A percentile compares a stretch with the other conserved stretches of the same genome.
Conservation (phyloP, 2,329 filamentous ascomycete species). For the Aspergillus sp. region DNA sequence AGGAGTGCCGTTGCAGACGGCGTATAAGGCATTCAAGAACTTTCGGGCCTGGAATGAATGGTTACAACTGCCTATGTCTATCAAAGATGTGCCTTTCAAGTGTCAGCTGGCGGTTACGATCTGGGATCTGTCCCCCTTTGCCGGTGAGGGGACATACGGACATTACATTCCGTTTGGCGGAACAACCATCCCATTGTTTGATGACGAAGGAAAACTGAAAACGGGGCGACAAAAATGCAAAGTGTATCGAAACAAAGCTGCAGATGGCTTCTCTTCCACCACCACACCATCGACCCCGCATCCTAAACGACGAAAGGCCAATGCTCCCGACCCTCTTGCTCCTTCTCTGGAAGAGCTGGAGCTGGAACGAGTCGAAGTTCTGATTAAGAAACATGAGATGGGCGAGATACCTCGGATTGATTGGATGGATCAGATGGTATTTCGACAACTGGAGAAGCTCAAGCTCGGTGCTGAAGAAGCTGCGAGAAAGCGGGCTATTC, state of each 20-base stretch:
- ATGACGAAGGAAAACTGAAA: slow-evolving; percentile 82
- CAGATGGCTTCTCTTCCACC: slow-evolving; percentile 77
- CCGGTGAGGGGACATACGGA: slow-evolving; percentile 62
- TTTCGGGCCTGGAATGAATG: slow-evolving; percentile 84
- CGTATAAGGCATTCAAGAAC: slow-evolving; percentile 84
- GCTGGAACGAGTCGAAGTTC: slow-evolving; percentile 77
- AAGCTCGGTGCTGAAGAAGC: slow-evolving; percentile 61
- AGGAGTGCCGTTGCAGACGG: slow-evolving; percentile 85
- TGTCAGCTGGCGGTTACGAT: slow-evolving; percentile 86
- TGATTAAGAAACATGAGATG: slow-evolving; percentile 98
- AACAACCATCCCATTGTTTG: slow-evolving; percentile 88
- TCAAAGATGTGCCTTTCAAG: slow-evolving; percentile 75
- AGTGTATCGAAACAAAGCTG: slow-evolving; percentile 73
- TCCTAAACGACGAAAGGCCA: slow-evolving; percentile 50
- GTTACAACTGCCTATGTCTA: slow-evolving; percentile 80
- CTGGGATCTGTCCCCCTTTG: slow-evolving; percentile 86
- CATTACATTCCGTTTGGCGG: slow-evolving; percentile 91
- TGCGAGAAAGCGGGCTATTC: slow-evolving; percentile 52
- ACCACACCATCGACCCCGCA: slow-evolving; percentile 68
- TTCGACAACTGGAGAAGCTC: slow-evolving; percentile 79
- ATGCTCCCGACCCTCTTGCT: slow-evolving; percentile 41
- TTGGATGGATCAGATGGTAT: slow-evolving; percentile 94
- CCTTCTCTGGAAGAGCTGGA: slow-evolving; percentile 72
- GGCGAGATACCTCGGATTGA: slow-evolving; percentile 88
- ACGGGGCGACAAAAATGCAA: slow-evolving; percentile 91